Evolutionary conservation across 108 stramenopile species (phyloP).

Genomic region (Fragilaria radians): DNA sequence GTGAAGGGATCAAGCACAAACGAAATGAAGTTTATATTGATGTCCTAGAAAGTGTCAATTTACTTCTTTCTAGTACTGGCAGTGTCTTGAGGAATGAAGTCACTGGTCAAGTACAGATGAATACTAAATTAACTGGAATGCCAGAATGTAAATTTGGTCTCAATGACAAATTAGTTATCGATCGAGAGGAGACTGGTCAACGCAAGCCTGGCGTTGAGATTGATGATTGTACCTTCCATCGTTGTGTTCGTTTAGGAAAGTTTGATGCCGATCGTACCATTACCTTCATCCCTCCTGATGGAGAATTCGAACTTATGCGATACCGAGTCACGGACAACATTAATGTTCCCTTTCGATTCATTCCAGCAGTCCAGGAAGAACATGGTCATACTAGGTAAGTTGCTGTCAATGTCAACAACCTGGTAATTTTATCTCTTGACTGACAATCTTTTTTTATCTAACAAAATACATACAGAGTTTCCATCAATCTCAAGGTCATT

Average conservation of each 20-base stretch:
- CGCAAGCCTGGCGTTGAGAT: slow-evolving; percentile 92
- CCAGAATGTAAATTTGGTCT: slow-evolving; percentile 98
- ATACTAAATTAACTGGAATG: slow-evolving; percentile 97
- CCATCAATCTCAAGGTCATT: slow-evolving; percentile 92
- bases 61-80: slow-evolving; percentile 90
- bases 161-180: slow-evolving; percentile 99
- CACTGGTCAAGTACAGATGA: slow-evolving; percentile 95
- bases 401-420: not conserved
- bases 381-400: slow-evolving; percentile 81
- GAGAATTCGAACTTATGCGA: slow-evolving; percentile 99
- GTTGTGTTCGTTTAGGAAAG: slow-evolving; percentile 94
- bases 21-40: slow-evolving; percentile 99
- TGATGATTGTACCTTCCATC: slow-evolving; percentile 98
- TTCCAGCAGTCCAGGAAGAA: slow-evolving; percentile 97
- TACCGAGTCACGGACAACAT: slow-evolving; percentile 97
- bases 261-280: slow-evolving; percentile 99
- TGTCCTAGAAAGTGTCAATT: slow-evolving; percentile 94
- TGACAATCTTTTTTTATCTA: not conserved
- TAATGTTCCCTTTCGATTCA: slow-evolving; percentile 90
- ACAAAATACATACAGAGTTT: slow-evolving; percentile 41
- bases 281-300: slow-evolving; percentile 99
- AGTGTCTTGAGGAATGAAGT: slow-evolving; percentile 90
- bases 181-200: slow-evolving; percentile 71
- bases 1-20: slow-evolving; percentile 97
- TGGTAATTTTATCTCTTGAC: not conserved